Evolutionary conservation across 495 filamentous ascomycete species (phyloP).

Genomic region (Xylaria curta): DNA sequence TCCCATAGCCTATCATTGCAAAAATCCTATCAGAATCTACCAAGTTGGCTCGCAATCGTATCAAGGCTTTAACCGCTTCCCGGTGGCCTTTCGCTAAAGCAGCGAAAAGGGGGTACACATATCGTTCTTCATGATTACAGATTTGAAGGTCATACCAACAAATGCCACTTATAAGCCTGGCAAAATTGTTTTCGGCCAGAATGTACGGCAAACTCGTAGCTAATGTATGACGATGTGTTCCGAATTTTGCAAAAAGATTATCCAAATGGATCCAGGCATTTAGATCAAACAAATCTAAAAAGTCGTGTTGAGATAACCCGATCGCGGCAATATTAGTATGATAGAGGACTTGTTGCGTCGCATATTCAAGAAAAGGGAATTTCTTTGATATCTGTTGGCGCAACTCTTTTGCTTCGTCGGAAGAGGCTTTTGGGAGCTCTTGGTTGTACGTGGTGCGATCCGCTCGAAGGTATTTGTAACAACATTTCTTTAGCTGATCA

Average conservation of each 20-base stretch:
- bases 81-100: constrained; percentile 14
- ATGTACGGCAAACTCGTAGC: constrained; percentile 54
- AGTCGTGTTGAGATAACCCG: constrained; percentile 45
- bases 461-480: constrained; percentile 21
- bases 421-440: constrained; percentile 27
- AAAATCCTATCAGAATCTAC: neutral
- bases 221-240: constrained; percentile 39
- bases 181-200: constrained; percentile 48
- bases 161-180: constrained; percentile 43
- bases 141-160: neutral
- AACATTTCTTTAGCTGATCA: constrained; percentile 47
- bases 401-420: constrained; percentile 15
- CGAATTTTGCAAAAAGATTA: constrained; percentile 39
- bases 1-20: neutral
- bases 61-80: neutral
- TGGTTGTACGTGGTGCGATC: constrained; percentile 27
- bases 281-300: constrained; percentile 44
- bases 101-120: constrained; percentile 10
- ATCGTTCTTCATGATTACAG: neutral
- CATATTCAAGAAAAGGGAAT: constrained; percentile 57
- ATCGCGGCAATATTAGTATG: constrained; percentile 52
- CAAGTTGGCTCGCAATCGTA: neutral
- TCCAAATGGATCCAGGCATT: constrained; percentile 45
- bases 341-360: constrained; percentile 44
- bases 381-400: constrained; percentile 1